Conservation (phyloP, 177 flowering plant species). For the Vitis hybrid region DNA sequence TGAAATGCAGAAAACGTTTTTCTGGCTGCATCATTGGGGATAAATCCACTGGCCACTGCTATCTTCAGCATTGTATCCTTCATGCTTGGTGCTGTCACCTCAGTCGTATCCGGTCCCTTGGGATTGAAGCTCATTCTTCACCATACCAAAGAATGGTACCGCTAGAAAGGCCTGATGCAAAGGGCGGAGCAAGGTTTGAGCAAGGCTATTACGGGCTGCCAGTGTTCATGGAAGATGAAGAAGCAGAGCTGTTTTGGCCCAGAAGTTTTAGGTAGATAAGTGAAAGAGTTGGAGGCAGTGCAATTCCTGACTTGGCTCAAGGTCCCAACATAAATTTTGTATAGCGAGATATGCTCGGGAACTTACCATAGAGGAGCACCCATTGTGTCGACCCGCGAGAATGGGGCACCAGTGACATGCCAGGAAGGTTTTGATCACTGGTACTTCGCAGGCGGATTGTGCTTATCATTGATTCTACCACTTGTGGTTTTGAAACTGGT, state of each 20-base stretch:
- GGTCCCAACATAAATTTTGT: constrained; percentile 30
- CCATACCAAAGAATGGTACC: constrained; percentile 33
- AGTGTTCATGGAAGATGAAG: constrained; percentile 56
- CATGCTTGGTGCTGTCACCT: constrained; percentile 64
- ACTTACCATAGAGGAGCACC: too few species aligned
- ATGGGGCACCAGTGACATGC: too few species aligned
- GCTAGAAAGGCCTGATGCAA: constrained; percentile 25
- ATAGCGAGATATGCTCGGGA: constrained; percentile 23
- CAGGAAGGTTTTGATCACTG: too few species aligned
- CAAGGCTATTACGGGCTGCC: constrained; percentile 47
- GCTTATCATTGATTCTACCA: too few species aligned
- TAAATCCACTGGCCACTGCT: too few species aligned
- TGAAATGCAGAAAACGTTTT: too few species aligned
- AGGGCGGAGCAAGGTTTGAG: constrained; percentile 57
- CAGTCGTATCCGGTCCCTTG: constrained; percentile 15
- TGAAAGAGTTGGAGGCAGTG: constrained; percentile 8
- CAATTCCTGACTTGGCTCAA: constrained; percentile 22
- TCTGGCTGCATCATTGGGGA: too few species aligned
- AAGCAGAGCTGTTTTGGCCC: constrained; percentile 64
- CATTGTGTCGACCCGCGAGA: too few species aligned
- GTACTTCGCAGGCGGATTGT: too few species aligned
- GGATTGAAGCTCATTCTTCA: constrained; percentile 63
- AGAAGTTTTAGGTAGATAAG: constrained; percentile 67
- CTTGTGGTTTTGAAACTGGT: too few species aligned
- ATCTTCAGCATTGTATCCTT: constrained; percentile 25